Base-by-base conservation (phyloP, 2,329 filamentous ascomycete species). In the Ustulina deusta region DNA sequence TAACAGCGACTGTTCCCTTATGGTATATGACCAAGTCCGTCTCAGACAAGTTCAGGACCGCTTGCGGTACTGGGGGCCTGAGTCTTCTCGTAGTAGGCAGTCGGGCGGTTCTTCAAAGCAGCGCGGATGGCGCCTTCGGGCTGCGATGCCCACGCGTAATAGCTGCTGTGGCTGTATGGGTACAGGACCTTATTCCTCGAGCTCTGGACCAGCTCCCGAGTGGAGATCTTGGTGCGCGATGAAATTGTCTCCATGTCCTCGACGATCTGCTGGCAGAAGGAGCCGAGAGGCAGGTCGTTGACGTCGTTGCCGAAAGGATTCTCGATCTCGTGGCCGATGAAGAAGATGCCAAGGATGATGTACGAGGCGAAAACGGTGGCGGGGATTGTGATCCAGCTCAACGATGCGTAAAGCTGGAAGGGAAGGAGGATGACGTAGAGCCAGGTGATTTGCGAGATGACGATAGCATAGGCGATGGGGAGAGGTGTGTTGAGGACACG, bases 361-460 rank as follows among this genome's bases (percentile, higher is more conserved):
- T 95, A 95, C 2, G 91, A 89, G 2, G 90, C 90, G 3, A 83
- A 85, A 17, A 94, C 82, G 51, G 90, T 91, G 38, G 89, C 93
- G 0, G 93, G 93, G 71, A 96, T 94, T 13, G 93, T 90, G 71
- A 94, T 85, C 90, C 91, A 96, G 7, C 80, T 73, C 0, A 97
- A 86, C 2, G 80, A 78, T 0, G 78, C 76, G 76, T 88, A 87
- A 6, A 97, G 87, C 81, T 97, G 93, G 84, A 96, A 96, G 6
- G 93, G 93, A 0, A 97, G 85, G 36, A 93, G 85, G 73, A 93
- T 81, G 61, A 96, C 89, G 80, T 96, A 97, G 59, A 94, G 87
- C 89, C 92, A 94, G 36, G 93, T 93, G 76, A 96, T 95, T 78
- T 97, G 93, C 22, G 90, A 89, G 78, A 96, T 94, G 74, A 92